phyloP scores from a whole-genome alignment of 2,329 filamentous ascomycete genomes.

The Hawksworthiomyces lignivorus region DNA sequence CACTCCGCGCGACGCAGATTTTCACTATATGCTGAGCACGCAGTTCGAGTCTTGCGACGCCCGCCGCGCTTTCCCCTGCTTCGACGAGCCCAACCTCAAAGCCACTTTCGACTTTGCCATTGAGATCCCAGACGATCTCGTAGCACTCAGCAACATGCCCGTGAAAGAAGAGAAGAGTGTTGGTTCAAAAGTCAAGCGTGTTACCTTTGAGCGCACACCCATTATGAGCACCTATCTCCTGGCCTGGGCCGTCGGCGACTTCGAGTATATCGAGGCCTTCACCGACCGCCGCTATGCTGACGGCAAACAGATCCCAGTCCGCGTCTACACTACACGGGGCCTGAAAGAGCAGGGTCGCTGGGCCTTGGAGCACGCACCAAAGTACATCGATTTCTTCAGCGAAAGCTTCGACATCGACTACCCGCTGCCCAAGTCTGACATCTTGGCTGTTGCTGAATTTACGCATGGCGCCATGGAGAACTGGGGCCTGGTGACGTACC shows the following conservation, averaged over 20 bases:
- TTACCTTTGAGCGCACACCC: constrained; percentile 76
- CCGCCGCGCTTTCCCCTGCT: constrained; percentile 90
- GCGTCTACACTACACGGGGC: constrained; percentile 93
- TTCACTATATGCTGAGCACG: constrained; percentile 78
- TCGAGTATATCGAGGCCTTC: constrained; percentile 89
- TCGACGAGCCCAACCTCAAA: constrained; percentile 96
- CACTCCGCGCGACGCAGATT: constrained; percentile 65
- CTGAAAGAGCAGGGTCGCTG: constrained; percentile 86
- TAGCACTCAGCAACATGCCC: constrained; percentile 93
- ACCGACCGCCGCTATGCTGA: constrained; percentile 79
- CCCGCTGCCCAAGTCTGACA: constrained; percentile 83
- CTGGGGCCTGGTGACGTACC: constrained; percentile 93
- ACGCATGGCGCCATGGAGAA: constrained; percentile 86
- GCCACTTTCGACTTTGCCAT: constrained; percentile 91
- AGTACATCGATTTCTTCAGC: constrained; percentile 94
- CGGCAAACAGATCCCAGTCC: constrained; percentile 81
- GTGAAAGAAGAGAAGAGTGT: constrained; percentile 56
- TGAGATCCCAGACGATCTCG: constrained; percentile 80
- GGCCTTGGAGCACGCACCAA: constrained; percentile 83
- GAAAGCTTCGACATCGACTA: constrained; percentile 92
- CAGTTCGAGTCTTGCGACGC: constrained; percentile 98
- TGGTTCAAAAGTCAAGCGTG: constrained; percentile 46
- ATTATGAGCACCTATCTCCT: constrained; percentile 89
- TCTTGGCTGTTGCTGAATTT: constrained; percentile 90
- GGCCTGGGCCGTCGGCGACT: constrained; percentile 93